Base-by-base conservation (phyloP, 192 early-diverging fungal species). In the Coemansia biformis region DNA sequence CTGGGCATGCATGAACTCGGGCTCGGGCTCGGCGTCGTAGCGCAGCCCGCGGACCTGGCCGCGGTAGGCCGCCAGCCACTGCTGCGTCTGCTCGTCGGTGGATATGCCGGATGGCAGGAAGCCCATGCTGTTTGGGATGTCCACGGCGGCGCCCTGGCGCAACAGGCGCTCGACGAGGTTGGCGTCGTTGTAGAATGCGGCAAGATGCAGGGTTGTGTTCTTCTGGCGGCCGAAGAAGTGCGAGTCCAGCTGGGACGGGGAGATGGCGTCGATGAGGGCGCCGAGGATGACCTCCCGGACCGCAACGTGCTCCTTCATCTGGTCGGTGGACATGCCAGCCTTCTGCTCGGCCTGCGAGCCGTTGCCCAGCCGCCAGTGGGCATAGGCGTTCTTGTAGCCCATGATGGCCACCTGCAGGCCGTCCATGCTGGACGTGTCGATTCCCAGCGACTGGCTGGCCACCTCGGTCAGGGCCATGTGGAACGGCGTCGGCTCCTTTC, bases 361-460 rank as follows among this genome's bases (percentile, higher is more conserved):
- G 37, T 66, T 62, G 34, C 72, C 72, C 26, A 75, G 48, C 19
- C 72, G 55, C 72, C 72, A 75, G 56, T 68, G 59, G 8, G 72
- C 72, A 24, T 75, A 75, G 1, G 72, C 72, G 46, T 75, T 75
- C 37, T 75, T 75, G 54, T 68, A 74, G 3, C 63, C 69, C 70
- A 78, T 74, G 17, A 78, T 68, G 28, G 76, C 70, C 12, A 78
- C 62, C 45, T 78, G 76, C 31, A 78, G 55, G n/a, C 65, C 76
- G 22, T 78, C 76, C 76, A 78, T 78, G 18, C 66, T 66, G 5
- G 76, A 54, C 13, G 76, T 78, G 53, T 78, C 76, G 43, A 69
- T 73, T 2, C 76, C 76, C 3, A 78, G 61, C 57, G 55, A 78
- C 18, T 62, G 59, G 42, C 60, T 69, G 26, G 76, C 76, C 31